phyloP scores from a whole-genome alignment of 768 basidiomycete species.

The Daedaleopsis sinensis region DNA sequence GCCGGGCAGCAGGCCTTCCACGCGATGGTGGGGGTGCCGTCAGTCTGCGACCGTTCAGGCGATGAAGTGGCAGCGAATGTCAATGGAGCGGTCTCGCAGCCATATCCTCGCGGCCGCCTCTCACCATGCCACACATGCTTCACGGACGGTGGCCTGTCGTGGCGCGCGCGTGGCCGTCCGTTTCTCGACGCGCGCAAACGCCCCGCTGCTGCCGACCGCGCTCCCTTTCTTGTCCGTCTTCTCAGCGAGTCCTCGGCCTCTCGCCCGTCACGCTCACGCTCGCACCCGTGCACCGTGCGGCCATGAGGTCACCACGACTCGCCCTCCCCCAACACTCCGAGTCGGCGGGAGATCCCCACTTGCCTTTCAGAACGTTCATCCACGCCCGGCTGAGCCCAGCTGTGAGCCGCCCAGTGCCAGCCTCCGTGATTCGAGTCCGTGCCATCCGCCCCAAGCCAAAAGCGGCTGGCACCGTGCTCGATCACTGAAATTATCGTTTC shows the following conservation, averaged over 20 bases:
- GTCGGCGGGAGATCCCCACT: background rate
- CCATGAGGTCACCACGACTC: constrained; percentile 4
- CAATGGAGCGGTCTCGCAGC: background rate
- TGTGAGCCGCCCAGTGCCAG: constrained; percentile 3
- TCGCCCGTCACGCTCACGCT: background rate
- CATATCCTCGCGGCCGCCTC: background rate
- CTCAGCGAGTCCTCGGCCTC: constrained; percentile 13
- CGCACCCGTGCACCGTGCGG: background rate
- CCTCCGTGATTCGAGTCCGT: background rate
- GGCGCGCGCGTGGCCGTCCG: constrained; percentile 12
- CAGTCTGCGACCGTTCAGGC: background rate
- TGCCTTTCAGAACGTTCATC: too few relatives aligned
- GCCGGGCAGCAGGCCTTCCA: background rate
- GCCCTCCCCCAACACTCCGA: background rate
- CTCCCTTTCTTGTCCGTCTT: constrained; percentile 7
- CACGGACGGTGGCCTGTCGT: constrained; percentile 6
- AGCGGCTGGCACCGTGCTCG: constrained; percentile 10
- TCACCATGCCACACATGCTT: background rate
- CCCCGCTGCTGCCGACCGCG: constrained; percentile 4
- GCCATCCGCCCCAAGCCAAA: constrained; percentile 9
- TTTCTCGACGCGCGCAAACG: constrained; percentile 2
- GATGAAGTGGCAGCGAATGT: background rate
- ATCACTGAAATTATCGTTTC: constrained; percentile 2
- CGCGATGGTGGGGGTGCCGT: background rate
- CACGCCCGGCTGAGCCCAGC: background rate